Conservation (phyloP, 116 monocot species). For the Zostera marina region DNA sequence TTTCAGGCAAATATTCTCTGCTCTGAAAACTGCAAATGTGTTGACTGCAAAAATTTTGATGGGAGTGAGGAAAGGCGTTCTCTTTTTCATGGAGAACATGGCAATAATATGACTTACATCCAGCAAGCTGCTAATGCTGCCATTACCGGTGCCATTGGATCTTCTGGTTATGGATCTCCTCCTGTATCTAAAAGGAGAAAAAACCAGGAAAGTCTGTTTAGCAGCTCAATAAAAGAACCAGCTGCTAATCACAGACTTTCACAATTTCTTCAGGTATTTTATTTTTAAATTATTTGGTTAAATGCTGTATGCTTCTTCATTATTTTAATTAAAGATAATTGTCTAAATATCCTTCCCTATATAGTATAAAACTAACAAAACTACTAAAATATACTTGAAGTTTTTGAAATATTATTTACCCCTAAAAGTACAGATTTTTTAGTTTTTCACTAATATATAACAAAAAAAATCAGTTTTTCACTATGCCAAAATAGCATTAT, state of each 20-base stretch:
- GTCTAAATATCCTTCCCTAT: background rate
- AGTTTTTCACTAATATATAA: too few relatives aligned
- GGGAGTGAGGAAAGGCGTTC: slow-evolving; percentile 81
- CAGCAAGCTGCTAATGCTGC: slow-evolving; percentile 89
- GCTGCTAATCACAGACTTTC: slow-evolving; percentile 28
- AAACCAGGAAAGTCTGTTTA: slow-evolving; percentile 39
- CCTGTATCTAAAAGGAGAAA: slow-evolving; percentile 68
- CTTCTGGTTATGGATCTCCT: slow-evolving; percentile 50
- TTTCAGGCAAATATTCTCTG: slow-evolving; percentile 97
- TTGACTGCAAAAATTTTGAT: slow-evolving; percentile 86
- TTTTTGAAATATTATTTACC: too few relatives aligned
- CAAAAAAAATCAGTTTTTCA: too few relatives aligned
- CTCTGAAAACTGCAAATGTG: slow-evolving; percentile 91
- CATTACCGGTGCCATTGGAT: slow-evolving; percentile 67
- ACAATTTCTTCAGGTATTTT: slow-evolving; percentile 38
- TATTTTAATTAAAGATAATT: background rate
- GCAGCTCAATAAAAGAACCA: slow-evolving; percentile 29
- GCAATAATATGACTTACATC: slow-evolving; percentile 33
- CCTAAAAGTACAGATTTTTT: too few relatives aligned
- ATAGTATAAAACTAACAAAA: too few relatives aligned
- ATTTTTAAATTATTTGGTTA: background rate
- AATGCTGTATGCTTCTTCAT: background rate
- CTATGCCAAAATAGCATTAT: too few relatives aligned
- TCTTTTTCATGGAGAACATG: slow-evolving; percentile 70
- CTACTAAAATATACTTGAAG: too few relatives aligned